These are phyloP conservation scores for Hypomyces rosellus DNA, from an alignment of 2,329 filamentous ascomycete genomes.

Conservation along the genomic window DNA sequence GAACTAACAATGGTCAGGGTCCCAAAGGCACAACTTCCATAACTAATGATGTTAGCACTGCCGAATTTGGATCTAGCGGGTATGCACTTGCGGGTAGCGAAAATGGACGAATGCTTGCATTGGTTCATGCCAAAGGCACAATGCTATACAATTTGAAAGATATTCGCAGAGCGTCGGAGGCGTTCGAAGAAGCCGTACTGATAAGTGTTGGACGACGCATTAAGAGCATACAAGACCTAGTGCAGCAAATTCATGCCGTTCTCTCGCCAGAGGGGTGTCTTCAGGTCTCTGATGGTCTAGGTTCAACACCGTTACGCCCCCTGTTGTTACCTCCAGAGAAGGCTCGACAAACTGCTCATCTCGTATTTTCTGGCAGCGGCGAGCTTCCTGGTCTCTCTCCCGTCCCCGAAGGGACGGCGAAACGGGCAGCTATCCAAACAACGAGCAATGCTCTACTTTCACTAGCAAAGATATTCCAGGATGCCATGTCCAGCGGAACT, in stretches of 20 bases:
- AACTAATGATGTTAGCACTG: slow-evolving; percentile 15
- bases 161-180: slow-evolving; percentile 69
- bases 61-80: slow-evolving; percentile 43
- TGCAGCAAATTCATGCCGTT: slow-evolving; percentile 68
- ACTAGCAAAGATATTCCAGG: slow-evolving; percentile 94
- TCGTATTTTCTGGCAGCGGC: slow-evolving; percentile 72
- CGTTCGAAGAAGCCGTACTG: slow-evolving; percentile 91
- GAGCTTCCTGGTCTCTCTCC: slow-evolving; percentile 73
- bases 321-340: slow-evolving; percentile 77
- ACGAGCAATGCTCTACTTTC: slow-evolving; percentile 95
- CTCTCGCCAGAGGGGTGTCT: slow-evolving; percentile 39
- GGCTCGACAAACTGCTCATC: slow-evolving; percentile 72
- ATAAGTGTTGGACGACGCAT: slow-evolving; percentile 72
- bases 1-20: not conserved
- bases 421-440: slow-evolving; percentile 78
- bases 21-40: not conserved
- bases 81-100: slow-evolving; percentile 80
- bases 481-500: slow-evolving; percentile 76
- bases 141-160: slow-evolving; percentile 91
- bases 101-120: slow-evolving; percentile 86
- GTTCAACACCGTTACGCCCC: slow-evolving; percentile 35
- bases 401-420: slow-evolving; percentile 63
- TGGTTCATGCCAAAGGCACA: slow-evolving; percentile 97
- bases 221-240: slow-evolving; percentile 68
- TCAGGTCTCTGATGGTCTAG: slow-evolving; percentile 10